Base-by-base conservation (phyloP, 139 green algal genomes). In the Chlamydomonas incerta region DNA sequence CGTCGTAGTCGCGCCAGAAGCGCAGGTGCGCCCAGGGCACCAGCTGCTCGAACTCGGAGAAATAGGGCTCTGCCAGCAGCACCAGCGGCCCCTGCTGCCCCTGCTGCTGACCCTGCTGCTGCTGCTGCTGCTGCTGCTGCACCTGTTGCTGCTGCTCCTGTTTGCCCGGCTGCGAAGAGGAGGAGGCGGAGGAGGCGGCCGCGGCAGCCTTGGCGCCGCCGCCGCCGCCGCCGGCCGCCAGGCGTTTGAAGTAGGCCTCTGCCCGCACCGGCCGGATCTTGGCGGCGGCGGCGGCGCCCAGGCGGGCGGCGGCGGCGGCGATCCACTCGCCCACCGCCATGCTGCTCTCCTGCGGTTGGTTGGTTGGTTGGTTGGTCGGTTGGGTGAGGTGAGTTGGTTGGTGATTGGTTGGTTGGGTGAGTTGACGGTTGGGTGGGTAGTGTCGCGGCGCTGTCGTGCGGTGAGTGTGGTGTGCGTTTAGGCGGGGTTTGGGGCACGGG, bases 1-100 rank as follows among this genome's bases (percentile, higher is more conserved):
- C 69, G 41, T 89, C 76, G 23, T 37, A 68, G 67, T 88, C 70
- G 2, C 74, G 47, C 87, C 87, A 90, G 58, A 85, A 85, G n/a
- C 52, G 66, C 20, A 90, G 67, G 74, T 88, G 73, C 31, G 62
- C 74, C 87, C 87, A 90, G 1, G 87, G 87, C 41, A 88, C 72
- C 37, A 85, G 62, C 41, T 86, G 81, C 81, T 90, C 87, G 28
- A 82, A 68, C 67, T 86, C 81, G 0, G 52, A 63, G 63, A 82
- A 90, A 57, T 77, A 75, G 15, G 87, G 87, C 74, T 88, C 81
- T 23, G 62, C 66, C 46, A 81, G 34, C 87, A 90, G 72, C 4
- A 90, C 55, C 29, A 90, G 77, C 31, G 85, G 85, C 8, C 20
- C 68, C 26, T 50, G 41, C 41, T 50, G 41, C 41, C 8, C 6